phyloP scores from a whole-genome alignment of 1,284 basidiomycete genomes.

The Uromyces viciae-fabae region DNA sequence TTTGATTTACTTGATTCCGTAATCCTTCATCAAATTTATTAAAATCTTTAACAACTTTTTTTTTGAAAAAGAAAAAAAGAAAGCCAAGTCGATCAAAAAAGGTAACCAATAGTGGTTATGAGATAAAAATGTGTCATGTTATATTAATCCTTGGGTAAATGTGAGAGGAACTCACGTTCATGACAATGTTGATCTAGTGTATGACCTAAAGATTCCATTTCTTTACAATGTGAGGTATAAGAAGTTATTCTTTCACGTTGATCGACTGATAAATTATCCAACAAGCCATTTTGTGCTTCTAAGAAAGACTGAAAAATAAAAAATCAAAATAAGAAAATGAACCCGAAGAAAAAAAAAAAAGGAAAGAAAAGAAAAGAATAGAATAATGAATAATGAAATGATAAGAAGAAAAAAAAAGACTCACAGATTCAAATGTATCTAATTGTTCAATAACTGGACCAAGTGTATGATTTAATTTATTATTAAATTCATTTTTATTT shows the following conservation, averaged over 20 bases:
- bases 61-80: too few species aligned
- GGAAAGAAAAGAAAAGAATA: not conserved
- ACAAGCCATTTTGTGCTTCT: conserved; percentile 13
- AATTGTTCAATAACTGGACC: conserved; percentile 15
- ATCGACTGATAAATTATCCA: not conserved
- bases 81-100: not conserved
- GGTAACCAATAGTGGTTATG: not conserved
- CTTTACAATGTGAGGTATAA: not conserved
- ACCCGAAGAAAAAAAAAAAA: not conserved
- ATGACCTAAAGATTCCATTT: conserved; percentile 23
- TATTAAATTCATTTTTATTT: not conserved
- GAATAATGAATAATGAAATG: not conserved
- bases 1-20: not conserved
- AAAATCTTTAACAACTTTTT: conserved; percentile 17
- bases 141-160: too few species aligned
- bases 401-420: not conserved
- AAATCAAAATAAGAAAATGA: not conserved
- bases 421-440: conserved; percentile 20
- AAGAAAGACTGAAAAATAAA: conserved; percentile 11
- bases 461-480: not conserved
- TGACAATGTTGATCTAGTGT: conserved; percentile 5
- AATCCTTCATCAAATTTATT: not conserved
- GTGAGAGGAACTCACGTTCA: conserved; percentile 20
- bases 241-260: conserved; percentile 14
- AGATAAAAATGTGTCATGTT: not conserved